Evolutionary conservation across 176 grass and related monocot genomes (phyloP), one percentile per base, ranked within the genome.

Genomic region (Eleusine indica): DNA sequence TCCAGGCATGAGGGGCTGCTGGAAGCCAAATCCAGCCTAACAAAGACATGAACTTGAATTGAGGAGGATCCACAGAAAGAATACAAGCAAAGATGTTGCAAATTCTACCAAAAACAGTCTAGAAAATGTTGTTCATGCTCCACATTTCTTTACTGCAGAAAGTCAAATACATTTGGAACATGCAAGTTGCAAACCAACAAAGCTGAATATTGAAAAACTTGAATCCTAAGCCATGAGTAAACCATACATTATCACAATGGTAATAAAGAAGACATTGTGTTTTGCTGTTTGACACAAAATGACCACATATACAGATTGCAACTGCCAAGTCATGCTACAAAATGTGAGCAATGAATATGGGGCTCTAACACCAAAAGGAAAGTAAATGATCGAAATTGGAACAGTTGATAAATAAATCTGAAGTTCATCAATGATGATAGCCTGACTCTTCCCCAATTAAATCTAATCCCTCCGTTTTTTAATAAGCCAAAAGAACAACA

Each of bases 11-110:
- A 97, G 71, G 28, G 92, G 92, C 60, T 97, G 96, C 89, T 94
- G 96, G 89, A 94, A 99, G 40, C 87, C 93, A 87, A 87, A 99
- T 70, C 93, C 96, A 96, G 91, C 60, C 96, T 99, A 86, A 56
- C 42, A 82, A 49, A 71, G 70, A 28, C 5, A 88, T 9, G 6
- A 32, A 48, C 4, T 49, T 3, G 7, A 15, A 57, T 47, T 15
- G 17, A 32, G 28, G 3, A 7, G 76, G 16, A n/a, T 35, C 3
- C 32, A 67, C 0, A 64, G 25, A 3, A 35, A 67, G 30, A 38
- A 67, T 17, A 4, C 65, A 67, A 18, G 30, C 14, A 6, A 38
- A 16, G 5, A 17, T 67, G 14, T 37, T 0, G 6, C 25, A 12
- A 37, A 5, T 4, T 5, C 25, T 63, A 64, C 1, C 22, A 13